Base-by-base conservation (phyloP, 2,329 filamentous ascomycete genomes). In the Pseudohalonectria lignicola region DNA sequence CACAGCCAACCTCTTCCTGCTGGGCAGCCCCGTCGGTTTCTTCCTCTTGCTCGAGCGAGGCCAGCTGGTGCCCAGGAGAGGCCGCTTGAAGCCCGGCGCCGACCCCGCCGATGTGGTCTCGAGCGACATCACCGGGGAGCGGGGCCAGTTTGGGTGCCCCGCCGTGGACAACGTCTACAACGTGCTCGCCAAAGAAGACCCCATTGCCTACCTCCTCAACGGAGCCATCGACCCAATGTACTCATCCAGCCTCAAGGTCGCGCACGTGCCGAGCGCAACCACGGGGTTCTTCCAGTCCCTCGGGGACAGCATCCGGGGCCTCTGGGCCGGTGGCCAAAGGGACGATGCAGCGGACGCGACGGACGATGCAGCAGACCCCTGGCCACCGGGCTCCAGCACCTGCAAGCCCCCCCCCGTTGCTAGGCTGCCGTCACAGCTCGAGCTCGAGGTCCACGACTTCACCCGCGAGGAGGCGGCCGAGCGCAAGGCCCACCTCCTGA, bases 161-260 rank as follows among this genome's bases (percentile, higher is more conserved):
- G 86, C 90, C 1, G 82, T 96, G 2, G 86, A 96, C 61, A 98
- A 96, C 55, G 74, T 98, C 40, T 98, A 96, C 67, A 98, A 98
- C 51, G 74, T 98, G 45, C 75, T 96, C 53, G 65, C 74, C 29
- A 70, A 68, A 43, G 72, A 78, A 48, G 75, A 77, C 49, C 74
- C 92, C 2, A 93, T 98, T 40, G 86, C 88, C 1, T 96, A 95
- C 56, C 73, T 90, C 13, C 74, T 96, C 41, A 98, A 95, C 50
- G 86, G 88, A 17, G 82, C 88, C 4, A 79, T 96, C 31, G 92
- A 98, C 55, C 74, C 77, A 4, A 67, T 71, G 17, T 94, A 94
- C 49, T 81, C 88, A 1, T 68, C 77, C 7, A 78, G 78, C 36
- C 69, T 98, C 32, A 87, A 82, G 58, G 71, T 73, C 16, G 86